Conservation (phyloP, 2,329 filamentous ascomycete species). For the Fusarium acutatum region DNA sequence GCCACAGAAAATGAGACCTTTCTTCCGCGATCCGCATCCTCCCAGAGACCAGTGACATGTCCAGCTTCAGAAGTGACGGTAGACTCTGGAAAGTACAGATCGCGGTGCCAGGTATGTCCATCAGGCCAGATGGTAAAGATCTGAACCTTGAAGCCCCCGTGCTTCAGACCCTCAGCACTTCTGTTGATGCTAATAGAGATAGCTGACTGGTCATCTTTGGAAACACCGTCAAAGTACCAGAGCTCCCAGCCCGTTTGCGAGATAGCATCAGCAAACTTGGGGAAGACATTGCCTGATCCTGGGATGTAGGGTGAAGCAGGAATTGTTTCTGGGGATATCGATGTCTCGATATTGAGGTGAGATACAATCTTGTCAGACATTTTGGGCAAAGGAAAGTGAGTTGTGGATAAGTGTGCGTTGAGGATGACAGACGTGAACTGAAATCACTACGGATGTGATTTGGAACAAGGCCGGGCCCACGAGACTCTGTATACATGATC, state of each 20-base stretch:
- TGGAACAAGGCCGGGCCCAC: not conserved
- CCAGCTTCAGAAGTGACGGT: not conserved
- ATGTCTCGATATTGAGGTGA: not conserved
- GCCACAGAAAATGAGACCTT: not conserved
- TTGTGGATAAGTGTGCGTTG: too few relatives aligned
- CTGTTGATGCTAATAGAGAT: not conserved
- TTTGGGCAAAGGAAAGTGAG: too few relatives aligned
- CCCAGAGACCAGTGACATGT: accelerated
- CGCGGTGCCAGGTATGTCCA: not conserved
- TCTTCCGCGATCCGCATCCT: accelerated
- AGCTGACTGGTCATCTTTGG: not conserved
- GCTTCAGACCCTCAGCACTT: not conserved
- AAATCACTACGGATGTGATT: too few relatives aligned
- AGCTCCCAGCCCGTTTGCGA: not conserved
- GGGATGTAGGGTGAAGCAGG: not conserved
- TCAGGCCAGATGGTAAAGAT: not conserved
- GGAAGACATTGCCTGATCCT: not conserved
- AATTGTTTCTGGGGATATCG: not conserved
- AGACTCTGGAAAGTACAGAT: not conserved
- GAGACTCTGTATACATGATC: not conserved
- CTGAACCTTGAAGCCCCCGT: not conserved
- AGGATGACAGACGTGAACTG: too few relatives aligned
- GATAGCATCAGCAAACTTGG: not conserved
- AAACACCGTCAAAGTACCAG: not conserved
- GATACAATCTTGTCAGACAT: accelerated